Evolutionary conservation across 129 eudicot genomes (phyloP).

Genomic region (Artemisia argyi): DNA sequence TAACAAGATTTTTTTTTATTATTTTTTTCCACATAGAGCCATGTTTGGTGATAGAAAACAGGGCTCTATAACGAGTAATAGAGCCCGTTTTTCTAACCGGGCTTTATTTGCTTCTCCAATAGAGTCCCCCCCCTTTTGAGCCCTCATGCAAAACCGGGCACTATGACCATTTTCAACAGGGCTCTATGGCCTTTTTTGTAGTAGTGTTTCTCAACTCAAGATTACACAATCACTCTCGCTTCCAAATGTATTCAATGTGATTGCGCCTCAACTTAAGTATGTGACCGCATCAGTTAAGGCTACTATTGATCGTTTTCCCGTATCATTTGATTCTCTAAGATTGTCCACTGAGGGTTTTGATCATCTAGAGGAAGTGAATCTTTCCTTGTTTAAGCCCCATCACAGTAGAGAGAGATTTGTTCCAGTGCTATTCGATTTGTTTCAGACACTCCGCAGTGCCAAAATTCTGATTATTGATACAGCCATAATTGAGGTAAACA

Average conservation of each 20-base stretch:
- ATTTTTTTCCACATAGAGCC: too few relatives aligned
- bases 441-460: not conserved
- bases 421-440: not conserved
- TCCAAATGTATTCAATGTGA: not conserved
- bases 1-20: too few relatives aligned
- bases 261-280: not conserved
- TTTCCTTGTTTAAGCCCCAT: not conserved
- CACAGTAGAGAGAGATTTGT: not conserved
- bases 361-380: constrained; percentile 21
- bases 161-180: too few relatives aligned
- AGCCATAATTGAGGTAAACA: not conserved
- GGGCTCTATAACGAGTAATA: too few relatives aligned
- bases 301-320: not conserved
- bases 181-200: too few relatives aligned
- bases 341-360: not conserved
- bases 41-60: too few relatives aligned
- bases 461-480: not conserved
- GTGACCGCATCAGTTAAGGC: not conserved
- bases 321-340: not conserved
- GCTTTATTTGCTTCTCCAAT: too few relatives aligned
- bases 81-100: too few relatives aligned
- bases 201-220: too few relatives aligned
- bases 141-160: too few relatives aligned
- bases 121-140: too few relatives aligned
- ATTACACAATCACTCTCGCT: not conserved